These are phyloP conservation scores for Miamiensis avidus DNA, from an alignment of 169 alveolate genomes.

Conservation along the genomic window DNA sequence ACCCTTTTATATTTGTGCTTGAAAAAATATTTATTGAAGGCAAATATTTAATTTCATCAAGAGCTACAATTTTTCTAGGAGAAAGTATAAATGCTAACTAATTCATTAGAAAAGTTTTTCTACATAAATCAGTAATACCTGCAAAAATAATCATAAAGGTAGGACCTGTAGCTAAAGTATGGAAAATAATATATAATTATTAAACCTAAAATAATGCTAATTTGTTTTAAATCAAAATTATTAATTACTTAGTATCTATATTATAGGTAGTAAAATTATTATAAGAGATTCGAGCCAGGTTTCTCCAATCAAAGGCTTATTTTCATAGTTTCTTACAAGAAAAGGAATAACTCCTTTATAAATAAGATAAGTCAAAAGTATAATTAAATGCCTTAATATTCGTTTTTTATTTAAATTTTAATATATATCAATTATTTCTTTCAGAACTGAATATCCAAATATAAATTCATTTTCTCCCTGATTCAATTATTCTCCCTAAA, in stretches of 20 bases:
- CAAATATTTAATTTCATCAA: background rate
- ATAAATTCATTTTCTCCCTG: background rate
- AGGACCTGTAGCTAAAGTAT: background rate
- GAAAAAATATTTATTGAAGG: background rate
- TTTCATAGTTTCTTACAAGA: background rate
- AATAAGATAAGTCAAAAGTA: no score
- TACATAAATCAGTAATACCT: background rate
- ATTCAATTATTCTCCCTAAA: background rate
- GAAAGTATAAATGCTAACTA: background rate
- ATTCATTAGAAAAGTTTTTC: background rate
- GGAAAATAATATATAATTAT: no score
- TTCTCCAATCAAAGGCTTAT: background rate
- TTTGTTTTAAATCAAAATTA: no score
- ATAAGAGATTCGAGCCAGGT: background rate
- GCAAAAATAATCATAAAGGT: background rate
- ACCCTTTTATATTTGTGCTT: background rate
- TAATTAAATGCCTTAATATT: no score
- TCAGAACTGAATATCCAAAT: background rate
- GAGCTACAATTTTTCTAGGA: background rate
- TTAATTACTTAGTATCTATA: background rate
- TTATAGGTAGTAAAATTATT: no score
- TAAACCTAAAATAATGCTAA: no score
- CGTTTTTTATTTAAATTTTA: background rate
- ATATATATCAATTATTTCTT: background rate
- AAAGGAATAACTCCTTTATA: background rate